Evolutionary conservation across 2,329 filamentous ascomycete genomes (phyloP).

Genomic region (Trichoderma arundinaceum): DNA sequence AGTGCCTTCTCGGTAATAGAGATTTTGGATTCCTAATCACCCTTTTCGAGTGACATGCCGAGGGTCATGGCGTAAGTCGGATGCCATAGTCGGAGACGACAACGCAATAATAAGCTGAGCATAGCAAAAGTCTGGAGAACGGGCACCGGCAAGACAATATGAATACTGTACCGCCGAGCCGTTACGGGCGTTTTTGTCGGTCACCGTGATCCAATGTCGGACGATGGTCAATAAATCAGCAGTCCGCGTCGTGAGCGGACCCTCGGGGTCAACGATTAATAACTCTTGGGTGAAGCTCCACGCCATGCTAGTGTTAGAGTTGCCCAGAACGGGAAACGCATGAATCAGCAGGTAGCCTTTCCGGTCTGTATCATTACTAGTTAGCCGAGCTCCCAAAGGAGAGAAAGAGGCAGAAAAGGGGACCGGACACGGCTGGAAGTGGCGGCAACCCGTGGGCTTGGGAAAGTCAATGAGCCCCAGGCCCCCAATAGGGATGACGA

Average conservation of each 20-base stretch:
- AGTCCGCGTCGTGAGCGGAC: not conserved
- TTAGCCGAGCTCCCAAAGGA: constrained; percentile 2
- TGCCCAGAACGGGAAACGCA: constrained; percentile 12
- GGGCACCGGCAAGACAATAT: not conserved
- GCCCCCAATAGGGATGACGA: not conserved
- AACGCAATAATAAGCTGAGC: constrained; percentile 16
- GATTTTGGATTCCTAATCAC: not conserved
- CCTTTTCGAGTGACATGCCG: constrained; percentile 7
- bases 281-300: not conserved
- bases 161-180: not conserved
- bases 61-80: not conserved
- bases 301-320: not conserved
- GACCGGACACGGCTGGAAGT: constrained; percentile 1
- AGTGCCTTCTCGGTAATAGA: not conserved
- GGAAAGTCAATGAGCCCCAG: not conserved
- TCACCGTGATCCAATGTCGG: not conserved
- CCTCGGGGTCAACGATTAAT: not conserved
- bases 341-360: not conserved
- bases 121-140: constrained; percentile 8
- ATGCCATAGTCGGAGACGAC: not conserved
- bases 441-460: constrained; percentile 7
- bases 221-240: not conserved
- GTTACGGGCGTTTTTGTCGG: constrained; percentile 3
- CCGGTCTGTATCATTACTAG: not conserved
- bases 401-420: not conserved